Conservation (phyloP, 164 flowering plant species). For the Sextonia rubra region DNA sequence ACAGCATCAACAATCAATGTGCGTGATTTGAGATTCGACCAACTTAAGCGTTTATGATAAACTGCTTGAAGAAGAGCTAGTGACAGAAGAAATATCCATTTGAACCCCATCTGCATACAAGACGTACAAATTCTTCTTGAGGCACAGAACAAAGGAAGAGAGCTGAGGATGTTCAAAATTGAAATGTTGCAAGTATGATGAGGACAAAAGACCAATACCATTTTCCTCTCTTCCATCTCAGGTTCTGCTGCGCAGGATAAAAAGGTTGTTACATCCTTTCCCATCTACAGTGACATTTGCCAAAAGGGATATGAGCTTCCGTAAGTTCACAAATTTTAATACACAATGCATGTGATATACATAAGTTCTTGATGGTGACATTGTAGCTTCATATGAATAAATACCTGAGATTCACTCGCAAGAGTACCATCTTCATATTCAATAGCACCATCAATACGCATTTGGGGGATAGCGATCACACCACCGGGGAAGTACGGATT, state of each 20-base stretch:
- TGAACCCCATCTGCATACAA: conserved; percentile 33
- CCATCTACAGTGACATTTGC: conserved; percentile 48
- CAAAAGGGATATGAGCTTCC: background rate
- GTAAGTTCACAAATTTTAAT: background rate
- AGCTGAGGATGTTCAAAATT: too few relatives aligned
- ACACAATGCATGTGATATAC: background rate
- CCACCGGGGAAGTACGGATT: conserved; percentile 98
- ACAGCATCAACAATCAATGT: conserved; percentile 32
- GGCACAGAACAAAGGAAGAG: too few relatives aligned
- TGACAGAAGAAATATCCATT: conserved; percentile 33
- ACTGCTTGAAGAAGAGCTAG: conserved; percentile 39
- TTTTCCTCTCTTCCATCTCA: conserved; percentile 91
- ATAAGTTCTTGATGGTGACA: background rate
- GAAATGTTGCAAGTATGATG: background rate
- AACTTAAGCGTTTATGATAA: conserved; percentile 33
- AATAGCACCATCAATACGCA: conserved; percentile 87
- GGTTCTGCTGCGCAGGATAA: conserved; percentile 92
- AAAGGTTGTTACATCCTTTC: conserved; percentile 77
- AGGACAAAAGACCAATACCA: conserved; percentile 31
- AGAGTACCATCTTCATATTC: conserved; percentile 91
- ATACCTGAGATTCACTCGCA: conserved; percentile 88
- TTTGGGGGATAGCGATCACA: conserved; percentile 95
- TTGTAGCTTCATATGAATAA: background rate
- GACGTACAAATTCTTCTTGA: background rate
- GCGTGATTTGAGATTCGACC: conserved; percentile 34